Base-by-base conservation (phyloP, 352 stramenopile genomes). In the Phytopythium boreale region DNA sequence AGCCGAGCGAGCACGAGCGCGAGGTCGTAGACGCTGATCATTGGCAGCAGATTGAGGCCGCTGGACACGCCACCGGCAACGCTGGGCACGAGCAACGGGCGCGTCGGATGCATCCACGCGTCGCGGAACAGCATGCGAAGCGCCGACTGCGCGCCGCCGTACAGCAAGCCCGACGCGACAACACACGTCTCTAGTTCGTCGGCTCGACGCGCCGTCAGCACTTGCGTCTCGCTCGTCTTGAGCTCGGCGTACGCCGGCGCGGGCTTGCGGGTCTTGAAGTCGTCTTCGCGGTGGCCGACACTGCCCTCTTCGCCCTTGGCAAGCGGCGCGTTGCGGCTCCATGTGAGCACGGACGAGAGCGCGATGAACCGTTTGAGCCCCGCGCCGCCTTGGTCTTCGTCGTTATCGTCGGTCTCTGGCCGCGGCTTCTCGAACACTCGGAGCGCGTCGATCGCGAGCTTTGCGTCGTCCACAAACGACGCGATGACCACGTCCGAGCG, bases 21-120 rank as follows among this genome's bases (percentile, higher is more conserved):
- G n/a, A 94, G 60, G 59, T 96, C 89, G 63, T 86, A 90, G 14
- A 96, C 75, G 61, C 86, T 89, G 62, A 96, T 87, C 75, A 89
- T 95, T 22, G 89, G 89, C 37, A 96, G 47, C 43, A 92, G 26
- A 60, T 96, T 94, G 11, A 72, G 70, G 17, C 82, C 82, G 46
- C 68, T 64, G 59, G 59, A 66, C 2, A 64, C 68, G 34, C 64
- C 56, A 4, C 86, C 80, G 11, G 69, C 59, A 27, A 90, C 53
- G 46, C 79, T 88, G 12, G 84, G 84, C 7, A 95, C 80, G 9
- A 92, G 59, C 24, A 92, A 44, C 3, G 84, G 73, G 1, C 59
- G 61, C 31, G 79, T 67, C 4, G 86, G 79, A 60, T 88, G 61
- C 76, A 94, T 71, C 86, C 86, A 94, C 17, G 84, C 82, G 49